Evolutionary conservation across 2,329 filamentous ascomycete genomes (phyloP), one percentile per base, ranked within the genome.

Genomic region (Neonectria ditissima): DNA sequence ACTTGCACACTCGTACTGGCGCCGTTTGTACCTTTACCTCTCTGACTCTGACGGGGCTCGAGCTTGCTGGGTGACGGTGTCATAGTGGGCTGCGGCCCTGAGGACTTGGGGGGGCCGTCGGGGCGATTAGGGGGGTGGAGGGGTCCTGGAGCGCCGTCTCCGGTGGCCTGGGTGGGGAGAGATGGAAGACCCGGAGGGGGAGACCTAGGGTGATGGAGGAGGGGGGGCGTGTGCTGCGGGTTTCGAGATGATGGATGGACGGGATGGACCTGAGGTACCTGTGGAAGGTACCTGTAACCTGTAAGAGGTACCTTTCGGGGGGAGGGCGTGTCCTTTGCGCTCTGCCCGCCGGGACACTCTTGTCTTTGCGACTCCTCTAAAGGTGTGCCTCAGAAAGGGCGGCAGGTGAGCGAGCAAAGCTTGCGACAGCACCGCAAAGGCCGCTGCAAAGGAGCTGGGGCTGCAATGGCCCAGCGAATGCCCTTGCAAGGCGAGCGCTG

Each of bases 61-160:
- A 69, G 69, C 63, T 63, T 69, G 54, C 67, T 71, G 55, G 72
- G 69, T 48, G 73, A 68, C 71, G 64, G 70, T 73, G 73, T 74
- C 73, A 75, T 74, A 73, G 70, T 72, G 70, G 70, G 71, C 66
- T 72, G 63, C 63, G 69, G 68, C 57, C 68, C 65, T 72, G 70
- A 69, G 68, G 70, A 71, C 65, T 65, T 67, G 48, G 59, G 54
- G 54, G 54, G 48, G 20, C 30, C 30, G 48, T 43, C 22, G 59
- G 54, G 59, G 48, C 62, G 67, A 69, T 70, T 67, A 64, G 65
- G 70, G 70, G 69, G 68, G 62, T 59, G 62, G 60, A 69, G 65
- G 65, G 67, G 57, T 53, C 65, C 60, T 70, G 68, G 59, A 57
- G 58, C 64, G 69, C 66, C 63, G 59, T 65, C 59, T 71, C 69